Evolutionary conservation across 2,329 filamentous ascomycete genomes (phyloP).

Genomic region (Fusarium keratoplasticum): DNA sequence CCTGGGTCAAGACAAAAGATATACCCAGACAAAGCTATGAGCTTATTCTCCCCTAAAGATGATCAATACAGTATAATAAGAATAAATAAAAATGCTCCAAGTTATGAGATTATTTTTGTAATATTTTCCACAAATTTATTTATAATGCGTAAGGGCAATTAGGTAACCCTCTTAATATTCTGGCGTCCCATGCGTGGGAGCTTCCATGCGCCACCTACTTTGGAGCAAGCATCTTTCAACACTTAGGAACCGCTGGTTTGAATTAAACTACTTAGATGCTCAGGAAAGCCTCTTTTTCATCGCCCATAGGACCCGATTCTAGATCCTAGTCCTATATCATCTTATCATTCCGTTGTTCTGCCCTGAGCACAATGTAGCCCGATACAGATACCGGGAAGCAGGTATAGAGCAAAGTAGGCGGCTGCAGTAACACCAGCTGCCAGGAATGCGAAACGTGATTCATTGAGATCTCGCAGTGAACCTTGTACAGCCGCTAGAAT

Average conservation of each 20-base stretch:
- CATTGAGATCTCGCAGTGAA: neutral
- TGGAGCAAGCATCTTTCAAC: neutral
- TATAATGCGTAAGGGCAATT: neutral
- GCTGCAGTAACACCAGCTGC: too few species aligned
- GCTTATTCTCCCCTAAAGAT: neutral
- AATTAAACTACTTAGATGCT: too few species aligned
- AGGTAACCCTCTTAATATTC: neutral
- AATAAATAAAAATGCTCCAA: neutral
- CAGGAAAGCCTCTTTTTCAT: too few species aligned
- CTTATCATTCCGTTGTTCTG: neutral
- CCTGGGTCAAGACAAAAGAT: too few species aligned
- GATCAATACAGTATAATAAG: neutral
- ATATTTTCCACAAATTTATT: neutral
- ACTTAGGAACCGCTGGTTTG: neutral
- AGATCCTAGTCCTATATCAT: too few species aligned
- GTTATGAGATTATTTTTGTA: neutral
- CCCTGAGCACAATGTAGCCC: neutral
- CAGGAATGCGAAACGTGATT: neutral
- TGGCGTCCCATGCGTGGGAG: too few species aligned
- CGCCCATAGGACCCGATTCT: neutral
- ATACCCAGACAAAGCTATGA: neutral
- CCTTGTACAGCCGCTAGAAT: neutral
- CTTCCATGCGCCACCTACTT: neutral
- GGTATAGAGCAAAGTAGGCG: neutral
- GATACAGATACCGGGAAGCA: neutral